Conservation (phyloP, 768 basidiomycete species). For the Termitomyces sp. region DNA sequence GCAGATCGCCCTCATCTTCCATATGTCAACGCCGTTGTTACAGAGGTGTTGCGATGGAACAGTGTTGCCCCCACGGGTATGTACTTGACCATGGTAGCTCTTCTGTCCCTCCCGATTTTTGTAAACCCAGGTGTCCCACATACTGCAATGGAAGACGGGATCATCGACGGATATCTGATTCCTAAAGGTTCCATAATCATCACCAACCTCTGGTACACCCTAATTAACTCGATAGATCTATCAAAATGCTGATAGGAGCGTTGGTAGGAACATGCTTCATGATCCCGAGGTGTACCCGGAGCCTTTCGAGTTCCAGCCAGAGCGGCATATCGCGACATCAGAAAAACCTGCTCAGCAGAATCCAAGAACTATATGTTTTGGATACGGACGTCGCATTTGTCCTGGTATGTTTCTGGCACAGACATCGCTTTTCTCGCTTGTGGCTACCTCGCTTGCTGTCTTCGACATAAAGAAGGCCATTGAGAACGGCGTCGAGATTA, state of each 20-base stretch:
- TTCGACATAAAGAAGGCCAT: constrained; percentile 45
- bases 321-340: constrained; percentile 35
- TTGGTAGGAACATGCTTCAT: constrained; percentile 48
- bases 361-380: constrained; percentile 41
- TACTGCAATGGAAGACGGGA: constrained; percentile 40
- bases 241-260: neutral
- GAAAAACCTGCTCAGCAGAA: constrained; percentile 33
- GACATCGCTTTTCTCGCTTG: constrained; percentile 42
- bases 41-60: constrained; percentile 49
- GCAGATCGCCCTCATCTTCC: constrained; percentile 44
- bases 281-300: constrained; percentile 47
- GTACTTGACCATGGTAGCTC: neutral
- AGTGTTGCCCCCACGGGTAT: constrained; percentile 34
- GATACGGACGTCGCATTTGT: constrained; percentile 45
- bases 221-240: neutral
- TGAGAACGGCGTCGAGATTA: constrained; percentile 42
- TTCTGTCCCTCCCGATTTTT: neutral
- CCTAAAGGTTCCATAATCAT: constrained; percentile 48
- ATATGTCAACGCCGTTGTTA: constrained; percentile 43
- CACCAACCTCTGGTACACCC: constrained; percentile 43
- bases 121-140: constrained; percentile 39
- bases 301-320: constrained; percentile 47
- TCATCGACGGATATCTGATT: constrained; percentile 40
- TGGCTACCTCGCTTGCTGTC: constrained; percentile 42
- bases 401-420: constrained; percentile 53